Percentiles rank a stretch among this genome's conserved stretches.
These are phyloP conservation scores for Xylaria sp. DNA, from an alignment of 2,329 filamentous ascomycete genomes.

Conservation along the genomic window DNA sequence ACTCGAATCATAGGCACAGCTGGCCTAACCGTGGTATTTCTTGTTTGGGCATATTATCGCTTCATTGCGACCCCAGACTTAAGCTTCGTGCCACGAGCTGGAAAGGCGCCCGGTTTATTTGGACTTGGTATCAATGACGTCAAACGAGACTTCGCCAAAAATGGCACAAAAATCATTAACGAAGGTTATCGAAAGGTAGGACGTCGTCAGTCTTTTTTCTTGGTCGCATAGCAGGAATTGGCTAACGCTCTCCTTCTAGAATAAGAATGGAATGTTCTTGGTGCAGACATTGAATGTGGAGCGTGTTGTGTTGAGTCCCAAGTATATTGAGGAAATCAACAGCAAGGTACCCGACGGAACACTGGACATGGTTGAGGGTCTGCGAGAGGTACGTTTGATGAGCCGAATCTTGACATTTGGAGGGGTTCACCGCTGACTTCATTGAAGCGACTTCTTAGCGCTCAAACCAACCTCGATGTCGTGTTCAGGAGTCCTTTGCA, in stretches of 20 bases:
- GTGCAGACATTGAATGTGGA: conserved; percentile 39
- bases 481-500: conserved; percentile 39
- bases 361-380: conserved; percentile 39
- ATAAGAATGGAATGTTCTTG: conserved; percentile 38
- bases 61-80: conserved; percentile 34
- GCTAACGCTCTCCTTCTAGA: conserved; percentile 26
- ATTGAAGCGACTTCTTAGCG: conserved; percentile 35
- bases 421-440: conserved; percentile 7
- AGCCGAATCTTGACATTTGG: background rate
- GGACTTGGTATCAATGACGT: conserved; percentile 35
- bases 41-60: conserved; percentile 29
- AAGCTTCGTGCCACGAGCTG: conserved; percentile 35
- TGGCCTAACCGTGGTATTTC: conserved; percentile 28
- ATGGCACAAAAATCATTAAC: conserved; percentile 37
- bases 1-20: conserved; percentile 28
- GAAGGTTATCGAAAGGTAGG: conserved; percentile 36
- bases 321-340: conserved; percentile 40
- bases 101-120: conserved; percentile 33
- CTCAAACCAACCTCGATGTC: conserved; percentile 39
- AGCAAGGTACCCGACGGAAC: conserved; percentile 38
- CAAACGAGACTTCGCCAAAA: conserved; percentile 37
- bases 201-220: background rate
- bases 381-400: conserved; percentile 32
- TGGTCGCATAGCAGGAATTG: background rate
- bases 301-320: conserved; percentile 38